Conservation (phyloP, 164 flowering plant species). For the Houttuynia cordata region DNA sequence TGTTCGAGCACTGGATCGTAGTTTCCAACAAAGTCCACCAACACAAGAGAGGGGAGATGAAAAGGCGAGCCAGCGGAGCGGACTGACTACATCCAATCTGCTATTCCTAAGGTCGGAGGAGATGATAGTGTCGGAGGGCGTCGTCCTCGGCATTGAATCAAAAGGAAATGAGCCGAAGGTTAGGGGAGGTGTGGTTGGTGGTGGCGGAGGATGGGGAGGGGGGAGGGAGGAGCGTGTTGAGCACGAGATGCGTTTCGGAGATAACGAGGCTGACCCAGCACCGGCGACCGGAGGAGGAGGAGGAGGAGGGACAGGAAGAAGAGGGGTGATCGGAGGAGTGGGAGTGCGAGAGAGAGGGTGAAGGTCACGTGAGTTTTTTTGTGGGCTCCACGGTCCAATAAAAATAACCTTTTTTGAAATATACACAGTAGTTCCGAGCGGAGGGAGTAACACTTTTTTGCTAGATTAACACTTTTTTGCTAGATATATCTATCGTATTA, state of each 20-base stretch:
- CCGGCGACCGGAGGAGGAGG: slow-evolving; percentile 5
- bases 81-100: slow-evolving; percentile 57
- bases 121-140: slow-evolving; percentile 35
- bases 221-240: slow-evolving; percentile 50
- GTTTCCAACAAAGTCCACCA: slow-evolving; percentile 29
- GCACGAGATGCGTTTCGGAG: slow-evolving; percentile 69
- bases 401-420: too few species aligned
- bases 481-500: too few species aligned
- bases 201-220: slow-evolving; percentile 4
- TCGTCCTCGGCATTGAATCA: slow-evolving; percentile 5
- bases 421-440: too few species aligned
- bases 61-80: slow-evolving; percentile 45
- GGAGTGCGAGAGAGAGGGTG: slow-evolving; percentile 7
- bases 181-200: neutral
- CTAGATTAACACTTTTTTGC: too few species aligned
- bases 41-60: slow-evolving; percentile 2
- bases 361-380: too few species aligned
- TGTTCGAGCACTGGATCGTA: slow-evolving; percentile 64
- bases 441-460: too few species aligned
- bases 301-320: too few species aligned
- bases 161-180: slow-evolving; percentile 3
- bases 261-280: slow-evolving; percentile 60
- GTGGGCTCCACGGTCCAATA: too few species aligned
- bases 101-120: slow-evolving; percentile 56
- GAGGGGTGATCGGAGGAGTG: too few species aligned